Base-by-base conservation (phyloP, 2,329 filamentous ascomycete species). In the Colletotrichum lindemuthianum region DNA sequence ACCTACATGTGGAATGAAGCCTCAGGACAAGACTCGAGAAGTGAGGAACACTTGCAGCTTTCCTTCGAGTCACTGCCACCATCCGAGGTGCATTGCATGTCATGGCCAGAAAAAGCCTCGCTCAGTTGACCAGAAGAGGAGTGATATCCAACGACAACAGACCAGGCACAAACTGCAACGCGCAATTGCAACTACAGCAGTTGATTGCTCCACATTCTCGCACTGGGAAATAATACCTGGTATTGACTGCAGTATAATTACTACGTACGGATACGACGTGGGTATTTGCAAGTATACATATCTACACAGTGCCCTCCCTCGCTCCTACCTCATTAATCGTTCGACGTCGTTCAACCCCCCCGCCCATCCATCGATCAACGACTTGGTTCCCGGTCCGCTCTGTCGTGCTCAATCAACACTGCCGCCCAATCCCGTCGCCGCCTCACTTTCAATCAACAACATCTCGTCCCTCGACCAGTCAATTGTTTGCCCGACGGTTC, bases 391-490 rank as follows among this genome's bases (percentile, higher is more conserved):
- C 44, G 12, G 36, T 56, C 24, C 45, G 13, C 33, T 65, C 41
- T 44, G 33, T 59, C 48, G 53, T 64, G 44, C 60, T 15, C 33
- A 4, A 24, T 24, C 24, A 24, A 24, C 24, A 24, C 24, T 24
- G 50, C 60, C 48, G 53, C 63, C 63, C 60, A 66, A 59, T 66
- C 63, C 63, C 44, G 60, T 63, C n/a, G 43, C 50, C 63, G 53
- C 63, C 63, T 66, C 60, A 64, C 63, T 66, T 66, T 64, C 61
- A 24, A 57, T 64, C 59, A 66, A 55, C 63, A 66, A 55, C 63
- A 66, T 36, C 59, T 64, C 63, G 40, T 48, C 55, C 49, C 60
- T 39, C 43, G 48, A 32, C 59, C 54, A 59, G 47, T 64, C 40
- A 40, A 37, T 66, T 48, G 16, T 50, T 58, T 59, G 53, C 63